A percentile compares a stretch with the other conserved stretches of the same genome.
Evolutionary conservation across 2,329 filamentous ascomycete genomes (phyloP).

Genomic region (Claviceps sorghi): DNA sequence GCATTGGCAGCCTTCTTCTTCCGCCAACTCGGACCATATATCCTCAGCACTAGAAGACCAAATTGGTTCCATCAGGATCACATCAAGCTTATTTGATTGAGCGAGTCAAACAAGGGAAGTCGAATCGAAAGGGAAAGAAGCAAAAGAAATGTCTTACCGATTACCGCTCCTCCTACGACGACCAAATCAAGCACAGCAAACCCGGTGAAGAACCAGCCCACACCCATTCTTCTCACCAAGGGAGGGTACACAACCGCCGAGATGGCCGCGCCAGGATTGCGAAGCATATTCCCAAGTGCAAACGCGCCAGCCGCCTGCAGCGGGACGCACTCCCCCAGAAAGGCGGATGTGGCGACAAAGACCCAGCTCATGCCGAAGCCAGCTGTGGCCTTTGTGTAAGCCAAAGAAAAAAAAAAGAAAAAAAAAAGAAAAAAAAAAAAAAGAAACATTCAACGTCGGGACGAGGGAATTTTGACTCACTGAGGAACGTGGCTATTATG

Average conservation of each 20-base stretch:
- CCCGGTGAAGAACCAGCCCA: slow-evolving; percentile 26
- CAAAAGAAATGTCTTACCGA: slow-evolving; percentile 5
- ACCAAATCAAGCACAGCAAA: slow-evolving; percentile 19
- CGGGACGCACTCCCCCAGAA: slow-evolving; percentile 25
- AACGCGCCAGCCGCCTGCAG: slow-evolving; percentile 25
- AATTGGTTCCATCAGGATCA: neutral
- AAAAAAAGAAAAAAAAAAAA: neutral
- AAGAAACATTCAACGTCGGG: neutral
- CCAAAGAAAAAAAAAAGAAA: neutral
- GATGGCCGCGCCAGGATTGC: slow-evolving; percentile 25
- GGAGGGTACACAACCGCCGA: slow-evolving; percentile 21
- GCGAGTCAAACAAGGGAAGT: neutral
- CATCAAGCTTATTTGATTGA: neutral
- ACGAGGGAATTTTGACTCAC: slow-evolving; percentile 8
- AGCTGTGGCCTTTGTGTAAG: slow-evolving; percentile 7
- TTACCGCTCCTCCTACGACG: slow-evolving; percentile 12
- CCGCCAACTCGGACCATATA: neutral
- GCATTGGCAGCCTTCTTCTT: neutral
- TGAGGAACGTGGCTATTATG: slow-evolving; percentile 16
- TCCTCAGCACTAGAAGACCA: neutral
- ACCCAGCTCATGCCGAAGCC: slow-evolving; percentile 25
- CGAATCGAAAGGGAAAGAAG: neutral
- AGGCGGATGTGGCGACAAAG: slow-evolving; percentile 26
- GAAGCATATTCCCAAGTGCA: slow-evolving; percentile 24
- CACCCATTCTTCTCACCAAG: slow-evolving; percentile 20